These are phyloP conservation scores for Psilocybe sp. DNA, from an alignment of 768 basidiomycete genomes.

Conservation along the genomic window DNA sequence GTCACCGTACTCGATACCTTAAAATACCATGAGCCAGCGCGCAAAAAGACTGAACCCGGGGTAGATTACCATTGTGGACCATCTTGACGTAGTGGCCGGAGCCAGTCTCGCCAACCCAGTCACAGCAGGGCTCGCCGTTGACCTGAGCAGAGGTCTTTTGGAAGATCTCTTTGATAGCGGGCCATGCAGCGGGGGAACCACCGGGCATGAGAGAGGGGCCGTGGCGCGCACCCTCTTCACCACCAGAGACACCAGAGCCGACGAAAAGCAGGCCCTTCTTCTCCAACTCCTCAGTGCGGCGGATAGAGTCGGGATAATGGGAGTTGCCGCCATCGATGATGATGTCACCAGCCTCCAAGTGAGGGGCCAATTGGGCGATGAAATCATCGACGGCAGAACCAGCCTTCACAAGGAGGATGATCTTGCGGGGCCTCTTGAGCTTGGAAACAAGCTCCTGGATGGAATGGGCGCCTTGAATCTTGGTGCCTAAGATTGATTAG, in stretches of 20 bases:
- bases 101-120: constrained; percentile 98
- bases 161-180: constrained; percentile 96
- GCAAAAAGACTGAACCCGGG: constrained; percentile 8
- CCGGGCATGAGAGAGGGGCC: constrained; percentile 99
- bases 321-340: constrained; percentile 99
- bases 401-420: constrained; percentile 98
- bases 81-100: constrained; percentile 99
- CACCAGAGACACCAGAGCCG: constrained; percentile 98
- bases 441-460: constrained; percentile 88
- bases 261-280: constrained; percentile 94
- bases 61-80: constrained; percentile 86
- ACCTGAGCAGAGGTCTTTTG: constrained; percentile 96
- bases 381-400: constrained; percentile 95
- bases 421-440: constrained; percentile 94
- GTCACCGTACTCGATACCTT: constrained; percentile 99
- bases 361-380: constrained; percentile 83
- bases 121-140: constrained; percentile 94
- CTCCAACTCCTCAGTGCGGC: constrained; percentile 91
- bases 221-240: constrained; percentile 96
- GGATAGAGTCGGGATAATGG: constrained; percentile 97
- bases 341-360: constrained; percentile 95
- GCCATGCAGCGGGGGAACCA: constrained; percentile 93
- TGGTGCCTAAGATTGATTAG: constrained; percentile 64
- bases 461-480: constrained; percentile 92
- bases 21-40: constrained; percentile 8